Evolutionary conservation across 805 yeast genomes (phyloP), one percentile per base, ranked within the genome.

Genomic region (Torulaspora delbrueckii): DNA sequence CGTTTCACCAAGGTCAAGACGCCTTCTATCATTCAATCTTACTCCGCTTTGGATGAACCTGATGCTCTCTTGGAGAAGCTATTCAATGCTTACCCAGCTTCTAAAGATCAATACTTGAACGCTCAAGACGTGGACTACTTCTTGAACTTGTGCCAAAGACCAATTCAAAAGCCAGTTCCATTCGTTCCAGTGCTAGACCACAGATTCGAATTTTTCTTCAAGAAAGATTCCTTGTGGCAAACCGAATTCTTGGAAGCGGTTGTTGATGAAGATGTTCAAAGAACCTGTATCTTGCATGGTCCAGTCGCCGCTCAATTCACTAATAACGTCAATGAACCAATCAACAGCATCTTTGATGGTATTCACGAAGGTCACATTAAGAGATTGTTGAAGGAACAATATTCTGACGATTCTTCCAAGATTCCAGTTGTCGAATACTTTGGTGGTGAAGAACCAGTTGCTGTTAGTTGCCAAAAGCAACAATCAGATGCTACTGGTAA

Each of bases 221-320:
- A 93, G 81, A 93, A 93, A 75, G 99, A 93, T 70, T 91, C 98
- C 25, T 77, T 93, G 67, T 93, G 99, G 99, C 99, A 93, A 77
- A 86, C 96, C 19, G 98, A 93, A 75, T 91, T 87, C 66, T 78
- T 93, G 65, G 97, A 89, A 67, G 86, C 97, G 49, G 98, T 93
- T 64, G 90, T 87, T 55, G 98, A 78, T 56, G 88, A 85, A 61
- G 99, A 93, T 67, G 98, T 93, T 52, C 90, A 90, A 70, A 85
- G 99, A 77, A 91, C 97, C n/a, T 95, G 99, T 85, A 89, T 93
- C 57, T 78, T 93, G 62, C 96, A 89, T 61, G 98, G 99, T 59
- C 99, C 99, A 42, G 98, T 93, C 56, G 96, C 99, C 59, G 96
- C 96, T 58, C 89, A 83, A 71, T 90, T 74, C 75, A 82, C 97